Base-by-base conservation (phyloP, 495 filamentous ascomycete genomes). In the Xylaria cubensis region DNA sequence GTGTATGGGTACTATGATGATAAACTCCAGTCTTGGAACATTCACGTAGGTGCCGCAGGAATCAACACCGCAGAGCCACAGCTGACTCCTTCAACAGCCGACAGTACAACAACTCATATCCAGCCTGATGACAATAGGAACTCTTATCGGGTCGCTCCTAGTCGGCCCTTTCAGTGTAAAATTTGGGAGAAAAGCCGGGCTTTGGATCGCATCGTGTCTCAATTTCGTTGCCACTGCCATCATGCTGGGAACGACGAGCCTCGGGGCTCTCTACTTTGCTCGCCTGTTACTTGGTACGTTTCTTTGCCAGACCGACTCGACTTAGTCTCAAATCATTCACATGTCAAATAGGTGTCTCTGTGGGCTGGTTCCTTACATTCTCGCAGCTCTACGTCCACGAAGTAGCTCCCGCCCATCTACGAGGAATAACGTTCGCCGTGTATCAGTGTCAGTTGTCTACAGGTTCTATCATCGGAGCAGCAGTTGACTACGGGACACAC, bases 361-460 rank as follows among this genome's bases (percentile, higher is more conserved):
- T 85, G 70, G 85, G 85, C 13, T 81, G 83, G 72, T 81, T 87
- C 64, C 82, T 87, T 79, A 87, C 85, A 7, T 88, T 87, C 75
- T 81, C 85, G 0, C 85, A 88, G 70, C 77, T 87, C 12, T 88
- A 88, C 74, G 80, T 88, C 46, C 85, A 86, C 73, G 84, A 84
- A 74, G 74, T 64, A 53, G 77, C 79, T 34, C 80, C 81, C 4
- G 78, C 79, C 21, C 80, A 83, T 62, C 80, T 84, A 53, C 78
- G 85, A 15, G 86, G 84, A 8, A 81, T 88, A 74, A 76, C 81
- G 36, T 86, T 84, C 71, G 79, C 74, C 50, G 72, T 79, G 1
- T 81, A 79, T 51, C 75, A 80, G 48, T 65, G 63, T 10, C 77
- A 80, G 78, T 81, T 84, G 8, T 84, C 81, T 26, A 81, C 77